These are phyloP conservation scores for Ogataea ganodermae DNA, from an alignment of 805 yeast species.

Conservation along the genomic window DNA sequence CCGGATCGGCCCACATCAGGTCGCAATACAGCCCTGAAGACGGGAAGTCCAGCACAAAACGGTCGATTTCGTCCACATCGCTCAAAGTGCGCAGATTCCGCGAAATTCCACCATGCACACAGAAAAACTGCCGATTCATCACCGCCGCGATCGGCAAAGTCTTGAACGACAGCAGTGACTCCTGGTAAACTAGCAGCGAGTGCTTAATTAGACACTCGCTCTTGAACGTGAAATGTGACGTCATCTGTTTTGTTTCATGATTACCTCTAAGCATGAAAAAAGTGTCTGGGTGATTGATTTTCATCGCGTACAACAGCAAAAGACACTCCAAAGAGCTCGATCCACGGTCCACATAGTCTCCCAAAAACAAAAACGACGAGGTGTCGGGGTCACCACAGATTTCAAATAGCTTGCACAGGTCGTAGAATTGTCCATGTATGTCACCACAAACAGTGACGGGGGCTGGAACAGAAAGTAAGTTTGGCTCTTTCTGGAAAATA, in stretches of 20 bases:
- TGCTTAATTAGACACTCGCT: slow-evolving; percentile 89
- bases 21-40: slow-evolving; percentile 94
- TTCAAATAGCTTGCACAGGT: slow-evolving; percentile 85
- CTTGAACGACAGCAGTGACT: slow-evolving; percentile 76
- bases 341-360: slow-evolving; percentile 96
- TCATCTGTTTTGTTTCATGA: slow-evolving; percentile 91
- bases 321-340: slow-evolving; percentile 83
- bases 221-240: slow-evolving; percentile 91
- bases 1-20: slow-evolving; percentile 93
- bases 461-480: slow-evolving; percentile 76
- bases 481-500: slow-evolving; percentile 70
- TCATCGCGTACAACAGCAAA: slow-evolving; percentile 74
- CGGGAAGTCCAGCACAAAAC: slow-evolving; percentile 87
- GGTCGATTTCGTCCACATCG: slow-evolving; percentile 67
- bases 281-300: slow-evolving; percentile 70
- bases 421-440: slow-evolving; percentile 94
- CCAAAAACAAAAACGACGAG: slow-evolving; percentile 82
- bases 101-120: slow-evolving; percentile 95
- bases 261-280: slow-evolving; percentile 89
- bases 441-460: slow-evolving; percentile 98
- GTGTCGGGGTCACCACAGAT: slow-evolving; percentile 83
- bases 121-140: slow-evolving; percentile 90
- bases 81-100: slow-evolving; percentile 74
- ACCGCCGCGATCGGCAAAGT: slow-evolving; percentile 89
- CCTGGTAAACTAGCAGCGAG: slow-evolving; percentile 62